Evolutionary conservation across 441 rosid genomes (phyloP).

Genomic region (Sinapis alba): DNA sequence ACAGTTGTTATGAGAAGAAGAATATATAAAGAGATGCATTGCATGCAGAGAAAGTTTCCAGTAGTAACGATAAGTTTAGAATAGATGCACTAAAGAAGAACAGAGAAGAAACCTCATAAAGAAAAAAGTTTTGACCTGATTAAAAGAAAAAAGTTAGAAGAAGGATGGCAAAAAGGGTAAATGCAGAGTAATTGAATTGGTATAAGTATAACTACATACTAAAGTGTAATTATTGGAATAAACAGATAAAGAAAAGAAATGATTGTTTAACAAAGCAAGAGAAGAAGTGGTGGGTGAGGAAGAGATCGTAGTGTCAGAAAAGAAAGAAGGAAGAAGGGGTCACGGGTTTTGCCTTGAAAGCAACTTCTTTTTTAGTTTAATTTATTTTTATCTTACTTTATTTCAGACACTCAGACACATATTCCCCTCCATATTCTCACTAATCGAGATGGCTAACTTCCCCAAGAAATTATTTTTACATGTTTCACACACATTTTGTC

Average conservation of each 20-base stretch:
- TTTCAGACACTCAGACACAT: slow-evolving; percentile 83
- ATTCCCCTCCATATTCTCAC: slow-evolving; percentile 58
- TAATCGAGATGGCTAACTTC: slow-evolving; percentile 49
- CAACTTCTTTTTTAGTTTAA: slow-evolving; percentile 44
- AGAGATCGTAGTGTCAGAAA: slow-evolving; percentile 59
- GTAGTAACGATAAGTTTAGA: slow-evolving; percentile 30
- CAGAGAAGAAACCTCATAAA: slow-evolving; percentile 16
- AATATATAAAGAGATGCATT: slow-evolving; percentile 26
- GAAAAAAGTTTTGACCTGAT: slow-evolving; percentile 37
- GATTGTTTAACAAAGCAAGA: slow-evolving; percentile 36
- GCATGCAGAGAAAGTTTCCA: slow-evolving; percentile 33
- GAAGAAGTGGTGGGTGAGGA: slow-evolving; percentile 72
- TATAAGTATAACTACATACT: too few species aligned
- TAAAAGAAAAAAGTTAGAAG: not conserved
- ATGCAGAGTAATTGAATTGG: not conserved
- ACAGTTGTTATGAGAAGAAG: slow-evolving; percentile 25
- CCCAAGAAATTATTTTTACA: slow-evolving; percentile 36
- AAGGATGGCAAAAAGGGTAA: not conserved
- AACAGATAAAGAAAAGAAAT: not conserved
- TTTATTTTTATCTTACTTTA: too few species aligned
- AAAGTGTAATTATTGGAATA: slow-evolving; percentile 6
- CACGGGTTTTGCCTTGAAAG: slow-evolving; percentile 99
- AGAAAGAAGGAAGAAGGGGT: slow-evolving; percentile 47
- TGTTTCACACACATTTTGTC: slow-evolving; percentile 18
- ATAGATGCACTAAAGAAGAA: slow-evolving; percentile 28